Percentiles rank a stretch among this genome's conserved stretches.
Conservation (phyloP, 208 protist genomes). For the Leishmania braziliensis region DNA sequence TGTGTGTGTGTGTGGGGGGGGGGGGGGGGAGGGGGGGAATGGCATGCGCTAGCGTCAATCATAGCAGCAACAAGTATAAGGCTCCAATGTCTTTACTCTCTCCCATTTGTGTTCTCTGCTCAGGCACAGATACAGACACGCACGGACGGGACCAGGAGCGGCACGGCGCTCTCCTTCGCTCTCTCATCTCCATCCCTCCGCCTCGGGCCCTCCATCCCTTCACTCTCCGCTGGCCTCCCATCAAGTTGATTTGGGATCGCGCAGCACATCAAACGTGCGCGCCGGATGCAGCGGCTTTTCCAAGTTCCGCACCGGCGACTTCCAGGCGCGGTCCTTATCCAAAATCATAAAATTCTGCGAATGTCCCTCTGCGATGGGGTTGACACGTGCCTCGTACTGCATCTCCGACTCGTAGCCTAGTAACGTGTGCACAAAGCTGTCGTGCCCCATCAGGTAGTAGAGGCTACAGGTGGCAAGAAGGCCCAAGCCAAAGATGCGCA, state of each 20-base stretch:
- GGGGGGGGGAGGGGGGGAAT: too few relatives aligned
- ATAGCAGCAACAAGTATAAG: not conserved
- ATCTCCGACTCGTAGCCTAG: slow-evolving; percentile 92
- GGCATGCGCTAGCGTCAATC: not conserved
- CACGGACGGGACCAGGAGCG: not conserved
- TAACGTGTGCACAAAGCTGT: slow-evolving; percentile 81
- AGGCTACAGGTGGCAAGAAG: slow-evolving; percentile 41
- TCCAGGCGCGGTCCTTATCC: slow-evolving; percentile 70
- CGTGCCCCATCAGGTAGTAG: slow-evolving; percentile 82
- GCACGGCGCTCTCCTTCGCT: not conserved
- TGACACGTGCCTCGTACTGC: slow-evolving; percentile 86
- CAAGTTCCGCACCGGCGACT: slow-evolving; percentile 73
- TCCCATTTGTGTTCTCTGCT: not conserved
- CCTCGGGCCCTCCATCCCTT: not conserved
- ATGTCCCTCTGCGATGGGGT: slow-evolving; percentile 42
- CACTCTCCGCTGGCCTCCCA: not conserved
- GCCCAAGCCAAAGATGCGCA: slow-evolving; percentile 76
- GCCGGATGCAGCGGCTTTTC: slow-evolving; percentile 74
- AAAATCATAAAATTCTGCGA: slow-evolving; percentile 41
- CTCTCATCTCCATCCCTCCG: not conserved
- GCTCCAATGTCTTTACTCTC: not conserved
- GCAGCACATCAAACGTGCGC: slow-evolving; percentile 80
- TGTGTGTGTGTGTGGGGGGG: not conserved
- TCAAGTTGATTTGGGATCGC: slow-evolving; percentile 67
- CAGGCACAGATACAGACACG: not conserved